Evolutionary conservation across 208 protist species (phyloP).

Genomic region (Leishmania martiniquensis): DNA sequence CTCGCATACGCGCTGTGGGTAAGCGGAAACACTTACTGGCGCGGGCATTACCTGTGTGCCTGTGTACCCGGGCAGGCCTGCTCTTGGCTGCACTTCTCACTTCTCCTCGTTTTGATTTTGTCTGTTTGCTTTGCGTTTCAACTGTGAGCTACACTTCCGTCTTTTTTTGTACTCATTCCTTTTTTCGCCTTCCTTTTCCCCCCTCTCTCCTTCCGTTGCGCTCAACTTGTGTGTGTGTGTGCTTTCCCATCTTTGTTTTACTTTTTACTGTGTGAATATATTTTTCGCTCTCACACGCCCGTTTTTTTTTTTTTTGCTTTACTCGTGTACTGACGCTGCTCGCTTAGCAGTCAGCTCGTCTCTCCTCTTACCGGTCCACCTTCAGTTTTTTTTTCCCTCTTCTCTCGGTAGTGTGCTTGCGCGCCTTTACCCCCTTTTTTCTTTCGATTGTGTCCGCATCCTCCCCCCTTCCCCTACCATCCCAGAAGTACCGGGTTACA

Average conservation of each 20-base stretch:
- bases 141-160: neutral
- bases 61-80: neutral
- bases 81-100: neutral
- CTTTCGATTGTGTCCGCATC: neutral
- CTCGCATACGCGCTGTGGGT: neutral
- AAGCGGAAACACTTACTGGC: neutral
- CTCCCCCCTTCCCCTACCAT: no score
- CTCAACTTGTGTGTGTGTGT: neutral
- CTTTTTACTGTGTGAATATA: neutral
- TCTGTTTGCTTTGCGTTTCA: neutral
- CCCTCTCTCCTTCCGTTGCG: neutral
- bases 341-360: neutral
- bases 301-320: neutral
- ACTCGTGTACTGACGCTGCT: neutral
- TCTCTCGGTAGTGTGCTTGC: neutral
- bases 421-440: no score
- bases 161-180: neutral
- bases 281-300: neutral
- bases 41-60: neutral
- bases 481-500: neutral
- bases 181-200: neutral
- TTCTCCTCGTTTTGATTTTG: neutral
- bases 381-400: neutral
- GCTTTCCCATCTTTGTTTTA: neutral
- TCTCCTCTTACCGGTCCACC: no score